phyloP scores from a whole-genome alignment of 345 rosid genomes.

The Hibiscus tridactylites region DNA sequence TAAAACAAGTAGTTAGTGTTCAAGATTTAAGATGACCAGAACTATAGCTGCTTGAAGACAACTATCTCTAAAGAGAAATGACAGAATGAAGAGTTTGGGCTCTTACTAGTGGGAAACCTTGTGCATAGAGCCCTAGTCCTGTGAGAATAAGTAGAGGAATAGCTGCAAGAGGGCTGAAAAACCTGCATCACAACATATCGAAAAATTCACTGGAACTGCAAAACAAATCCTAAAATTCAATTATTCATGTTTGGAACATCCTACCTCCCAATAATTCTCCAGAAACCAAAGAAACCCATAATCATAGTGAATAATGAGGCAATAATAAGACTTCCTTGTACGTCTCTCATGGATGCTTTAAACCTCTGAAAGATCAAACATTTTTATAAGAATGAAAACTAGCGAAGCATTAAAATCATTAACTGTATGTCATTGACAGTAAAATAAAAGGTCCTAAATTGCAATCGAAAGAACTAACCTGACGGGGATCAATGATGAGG shows the following conservation, averaged over 20 bases:
- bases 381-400: background rate
- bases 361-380: conserved; percentile 44
- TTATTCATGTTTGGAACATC: background rate
- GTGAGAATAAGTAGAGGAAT: conserved; percentile 80
- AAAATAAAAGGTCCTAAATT: too few species aligned
- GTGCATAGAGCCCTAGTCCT: conserved; percentile 63
- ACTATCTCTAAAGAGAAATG: background rate
- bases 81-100: background rate
- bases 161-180: conserved; percentile 70
- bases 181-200: conserved; percentile 37
- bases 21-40: background rate
- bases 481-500: conserved; percentile 33
- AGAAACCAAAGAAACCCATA: conserved; percentile 75
- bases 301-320: conserved; percentile 52
- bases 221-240: background rate
- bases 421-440: background rate
- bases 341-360: conserved; percentile 45
- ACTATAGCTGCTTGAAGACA: background rate
- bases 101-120: conserved; percentile 71
- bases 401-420: background rate
- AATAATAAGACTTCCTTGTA: conserved; percentile 74
- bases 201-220: background rate
- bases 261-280: conserved; percentile 67
- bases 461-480: conserved; percentile 28
- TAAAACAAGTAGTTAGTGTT: background rate